Conservation (phyloP, 2,329 filamentous ascomycete genomes). For the Colletotrichum tanaceti region DNA sequence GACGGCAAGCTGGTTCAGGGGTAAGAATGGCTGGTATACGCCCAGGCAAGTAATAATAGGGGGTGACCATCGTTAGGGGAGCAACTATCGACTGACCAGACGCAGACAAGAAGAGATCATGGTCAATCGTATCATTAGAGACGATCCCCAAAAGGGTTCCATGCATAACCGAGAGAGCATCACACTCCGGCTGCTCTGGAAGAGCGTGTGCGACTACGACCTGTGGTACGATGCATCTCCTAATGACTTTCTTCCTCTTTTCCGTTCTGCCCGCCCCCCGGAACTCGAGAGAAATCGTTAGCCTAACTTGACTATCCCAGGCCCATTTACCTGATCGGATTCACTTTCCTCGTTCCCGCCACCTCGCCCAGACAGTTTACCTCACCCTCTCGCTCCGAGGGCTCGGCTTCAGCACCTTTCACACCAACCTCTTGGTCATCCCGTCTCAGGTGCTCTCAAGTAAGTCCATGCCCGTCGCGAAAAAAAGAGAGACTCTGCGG, state of each 20-base stretch:
- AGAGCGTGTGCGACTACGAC: slow-evolving; percentile 64
- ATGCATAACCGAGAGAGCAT: slow-evolving; percentile 70
- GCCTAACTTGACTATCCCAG: slow-evolving; percentile 14
- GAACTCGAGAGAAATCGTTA: too few relatives aligned
- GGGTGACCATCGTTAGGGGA: slow-evolving; percentile 22
- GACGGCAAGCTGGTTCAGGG: slow-evolving; percentile 57
- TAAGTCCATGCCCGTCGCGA: neutral
- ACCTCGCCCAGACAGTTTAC: slow-evolving; percentile 59
- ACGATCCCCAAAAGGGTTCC: slow-evolving; percentile 67
- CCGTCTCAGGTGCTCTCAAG: slow-evolving; percentile 55
- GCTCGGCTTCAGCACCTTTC: slow-evolving; percentile 64
- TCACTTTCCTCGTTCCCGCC: slow-evolving; percentile 60
- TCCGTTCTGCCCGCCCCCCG: too few relatives aligned
- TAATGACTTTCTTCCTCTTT: neutral
- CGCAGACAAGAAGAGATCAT: slow-evolving; percentile 66
- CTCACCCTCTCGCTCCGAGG: slow-evolving; percentile 64
- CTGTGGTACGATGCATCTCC: slow-evolving; percentile 54
- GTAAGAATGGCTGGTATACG: slow-evolving; percentile 65
- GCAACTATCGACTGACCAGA: slow-evolving; percentile 64
- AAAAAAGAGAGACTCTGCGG: too few relatives aligned
- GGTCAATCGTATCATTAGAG: slow-evolving; percentile 66
- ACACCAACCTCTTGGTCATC: slow-evolving; percentile 64
- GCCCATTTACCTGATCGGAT: slow-evolving; percentile 63
- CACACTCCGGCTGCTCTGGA: slow-evolving; percentile 58
- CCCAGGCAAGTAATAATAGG: slow-evolving; percentile 50